These are phyloP conservation scores for Macrocystidia cucumis DNA, from an alignment of 1,284 basidiomycete species.

Conservation along the genomic window DNA sequence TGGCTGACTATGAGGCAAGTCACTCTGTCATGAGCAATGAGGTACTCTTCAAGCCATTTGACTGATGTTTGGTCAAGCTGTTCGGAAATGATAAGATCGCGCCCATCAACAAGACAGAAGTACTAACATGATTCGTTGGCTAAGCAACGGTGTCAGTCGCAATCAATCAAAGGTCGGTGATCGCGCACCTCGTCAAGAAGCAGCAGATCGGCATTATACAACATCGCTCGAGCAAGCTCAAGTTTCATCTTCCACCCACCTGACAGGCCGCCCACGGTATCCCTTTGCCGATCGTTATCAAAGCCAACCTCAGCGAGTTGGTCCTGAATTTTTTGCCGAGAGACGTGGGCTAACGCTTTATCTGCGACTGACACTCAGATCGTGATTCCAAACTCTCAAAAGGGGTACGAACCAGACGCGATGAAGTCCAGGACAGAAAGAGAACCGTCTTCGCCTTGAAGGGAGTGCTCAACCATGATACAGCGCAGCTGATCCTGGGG, in stretches of 20 bases:
- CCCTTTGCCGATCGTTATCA: slow-evolving; percentile 79
- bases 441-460: slow-evolving; percentile 88
- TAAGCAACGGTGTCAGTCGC: slow-evolving; percentile 19
- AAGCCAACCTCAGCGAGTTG: slow-evolving; percentile 89
- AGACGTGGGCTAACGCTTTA: slow-evolving; percentile 48
- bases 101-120: neutral
- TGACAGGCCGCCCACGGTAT: slow-evolving; percentile 85
- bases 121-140: slow-evolving; percentile 88
- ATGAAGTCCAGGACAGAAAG: slow-evolving; percentile 85
- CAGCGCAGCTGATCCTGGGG: slow-evolving; percentile 79
- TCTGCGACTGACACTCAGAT: slow-evolving; percentile 28
- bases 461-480: slow-evolving; percentile 94
- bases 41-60: slow-evolving; percentile 90
- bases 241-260: slow-evolving; percentile 99
- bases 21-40: slow-evolving; percentile 72
- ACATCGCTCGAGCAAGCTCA: slow-evolving; percentile 89
- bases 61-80: slow-evolving; percentile 88
- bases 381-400: neutral
- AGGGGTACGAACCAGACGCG: slow-evolving; percentile 52
- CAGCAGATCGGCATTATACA: slow-evolving; percentile 92
- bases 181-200: slow-evolving; percentile 82
- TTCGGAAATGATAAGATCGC: neutral
- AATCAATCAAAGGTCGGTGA: slow-evolving; percentile 1
- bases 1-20: slow-evolving; percentile 97
- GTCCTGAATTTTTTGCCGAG: slow-evolving; percentile 64